Base-by-base conservation (phyloP, 805 yeast genomes). In the Candida vartiovaarae region DNA sequence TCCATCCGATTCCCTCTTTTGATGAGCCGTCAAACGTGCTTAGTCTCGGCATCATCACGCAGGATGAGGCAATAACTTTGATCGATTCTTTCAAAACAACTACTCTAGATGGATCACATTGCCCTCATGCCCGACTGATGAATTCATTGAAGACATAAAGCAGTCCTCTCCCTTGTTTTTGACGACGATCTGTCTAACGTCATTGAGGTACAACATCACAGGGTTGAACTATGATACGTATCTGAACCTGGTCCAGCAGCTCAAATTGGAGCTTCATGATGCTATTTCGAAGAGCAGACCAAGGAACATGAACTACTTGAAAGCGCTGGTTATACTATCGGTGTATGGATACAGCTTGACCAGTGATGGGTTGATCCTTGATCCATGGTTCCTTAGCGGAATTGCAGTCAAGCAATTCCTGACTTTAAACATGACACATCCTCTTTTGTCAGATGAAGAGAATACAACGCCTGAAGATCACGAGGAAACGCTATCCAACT, bases 41-140 rank as follows among this genome's bases (percentile, higher is more conserved):
- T 3, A 52, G 74, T 3, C 53, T 73, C 26, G 76, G 76, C 1
- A 61, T 82, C 4, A 53, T 85, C 11, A 54, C 76, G 1, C 53
- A 67, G 34, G 59, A 62, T 3, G 79, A 81, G 50, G 77, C 78
- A 0, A 51, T 71, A 6, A 66, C 67, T 15, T 60, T 84, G 34
- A 62, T 84, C 50, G 70, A 69, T 42, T 74, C 73, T 38, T 85
- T 84, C 57, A 65, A 83, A 75, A 78, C 39, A 72, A 82, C 53
- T 84, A 80, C 55, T 87, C 89, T 4, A 70, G 87, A 29, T 85
- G 95, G 95, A 78, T 83, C 3, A 77, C 84, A 42, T 77, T 84
- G 40, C 88, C 90, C 29, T 65, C 65, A 10, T 55, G 74, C 32
- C 57, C 78, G 4, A 70, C 81, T 0, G 71, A 65, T 20, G 66